Evolutionary conservation across 1,284 basidiomycete genomes (phyloP), one percentile per base, ranked within the genome.

Genomic region (Blastosporella zonata): DNA sequence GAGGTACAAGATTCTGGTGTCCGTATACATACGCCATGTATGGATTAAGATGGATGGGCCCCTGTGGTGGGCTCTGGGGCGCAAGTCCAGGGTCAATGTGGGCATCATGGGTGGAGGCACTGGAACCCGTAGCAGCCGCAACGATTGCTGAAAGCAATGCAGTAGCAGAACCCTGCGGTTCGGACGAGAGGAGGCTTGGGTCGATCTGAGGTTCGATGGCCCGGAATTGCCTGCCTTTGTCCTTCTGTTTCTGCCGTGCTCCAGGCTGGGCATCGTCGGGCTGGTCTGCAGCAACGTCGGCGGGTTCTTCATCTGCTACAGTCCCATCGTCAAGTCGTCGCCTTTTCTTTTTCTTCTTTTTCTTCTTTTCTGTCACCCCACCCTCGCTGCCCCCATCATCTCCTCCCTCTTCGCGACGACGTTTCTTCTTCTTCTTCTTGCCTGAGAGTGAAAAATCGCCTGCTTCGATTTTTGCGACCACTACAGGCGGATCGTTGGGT

Each of bases 81-180:
- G 51, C 29, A 25, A 51, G 39, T 21, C 50, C 27, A 34, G 50
- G 56, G 22, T 51, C 57, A 53, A 36, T 53, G 37, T 34, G 59
- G 33, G 43, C 59, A 49, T 45, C 56, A n/a, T 46, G 23, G 47
- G 20, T 38, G 56, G 39, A 28, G 27, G 17, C 33, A 20, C 18
- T 47, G 51, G 68, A 67, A 13, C 69, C 69, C n/a, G 75, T 68
- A 2, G 79, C 75, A n/a, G 78, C 77, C 43, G 76, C 75, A 20
- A 78, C 72, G n/a, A 81, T 72, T 0, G 79, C 78, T 47, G 78
- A 81, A 22, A 87, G 65, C 39, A 87, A 75, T n/a, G 79, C 81
- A 18, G 75, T 68, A 3, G 74, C 70, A 9, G 73, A 71, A 17
- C 69, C 69, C 37, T 73, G 69, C 20, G 68, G 57, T 45, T 69